phyloP scores from a whole-genome alignment of 768 basidiomycete genomes.

The Arthromyces matolae region DNA sequence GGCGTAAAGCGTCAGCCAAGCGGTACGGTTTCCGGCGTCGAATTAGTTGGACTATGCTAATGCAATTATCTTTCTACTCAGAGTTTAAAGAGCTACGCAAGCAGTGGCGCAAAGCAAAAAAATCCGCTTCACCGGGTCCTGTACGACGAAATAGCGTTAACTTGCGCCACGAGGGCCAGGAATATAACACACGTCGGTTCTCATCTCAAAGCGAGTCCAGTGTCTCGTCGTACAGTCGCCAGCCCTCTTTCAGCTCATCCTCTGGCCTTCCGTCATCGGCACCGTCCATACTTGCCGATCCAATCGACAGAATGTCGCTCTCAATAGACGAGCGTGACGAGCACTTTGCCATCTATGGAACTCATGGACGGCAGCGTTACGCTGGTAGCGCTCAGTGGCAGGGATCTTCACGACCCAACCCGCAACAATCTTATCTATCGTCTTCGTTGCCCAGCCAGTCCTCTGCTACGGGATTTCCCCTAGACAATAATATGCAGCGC shows the following conservation, averaged over 20 bases:
- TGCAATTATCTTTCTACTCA: constrained; percentile 35
- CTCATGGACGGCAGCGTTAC: constrained; percentile 28
- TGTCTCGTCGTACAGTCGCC: constrained; percentile 19
- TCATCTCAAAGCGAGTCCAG: constrained; percentile 20
- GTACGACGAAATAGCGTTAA: constrained; percentile 32
- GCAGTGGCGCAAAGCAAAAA: constrained; percentile 92
- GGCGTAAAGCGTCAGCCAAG: constrained; percentile 85
- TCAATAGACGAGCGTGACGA: constrained; percentile 31
- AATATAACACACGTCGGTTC: constrained; percentile 29
- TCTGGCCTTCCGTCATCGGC: constrained; percentile 28
- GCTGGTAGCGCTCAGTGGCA: constrained; percentile 33
- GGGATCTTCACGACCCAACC: constrained; percentile 20
- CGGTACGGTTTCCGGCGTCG: constrained; percentile 37
- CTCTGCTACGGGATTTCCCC: constrained; percentile 15
- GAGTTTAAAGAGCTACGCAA: constrained; percentile 99
- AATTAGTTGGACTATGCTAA: constrained; percentile 12
- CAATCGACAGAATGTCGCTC: constrained; percentile 26
- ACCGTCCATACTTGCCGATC: constrained; percentile 21
- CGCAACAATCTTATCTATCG: constrained; percentile 23
- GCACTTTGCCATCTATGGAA: constrained; percentile 18
- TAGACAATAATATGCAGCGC: constrained; percentile 19
- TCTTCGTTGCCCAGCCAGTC: constrained; percentile 25
- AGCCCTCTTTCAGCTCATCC: constrained; percentile 24
- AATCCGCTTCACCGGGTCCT: constrained; percentile 46
- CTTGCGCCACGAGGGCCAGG: constrained; percentile 28